These are phyloP conservation scores for Protostelium mycophagum DNA, from an alignment of 78 protist genomes.

Conservation along the genomic window DNA sequence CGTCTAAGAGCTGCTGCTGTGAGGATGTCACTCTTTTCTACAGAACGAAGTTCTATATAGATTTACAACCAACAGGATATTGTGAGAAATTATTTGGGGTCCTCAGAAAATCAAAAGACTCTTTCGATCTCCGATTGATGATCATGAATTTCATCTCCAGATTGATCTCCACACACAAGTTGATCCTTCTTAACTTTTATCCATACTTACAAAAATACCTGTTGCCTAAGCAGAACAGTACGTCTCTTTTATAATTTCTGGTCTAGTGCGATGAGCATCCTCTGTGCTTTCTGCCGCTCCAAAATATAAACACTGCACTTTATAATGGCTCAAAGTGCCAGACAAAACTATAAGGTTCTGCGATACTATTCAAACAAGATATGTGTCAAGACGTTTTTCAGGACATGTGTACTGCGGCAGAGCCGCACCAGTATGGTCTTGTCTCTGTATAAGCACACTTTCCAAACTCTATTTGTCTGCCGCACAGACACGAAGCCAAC, in stretches of 20 bases:
- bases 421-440: too few species aligned
- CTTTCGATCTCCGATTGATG: constrained; percentile 71
- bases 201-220: constrained; percentile 75
- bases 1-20: background rate
- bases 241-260: background rate
- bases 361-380: too few species aligned
- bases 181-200: constrained; percentile 78
- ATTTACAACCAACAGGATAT: constrained; percentile 37
- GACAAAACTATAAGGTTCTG: too few species aligned
- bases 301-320: too few species aligned
- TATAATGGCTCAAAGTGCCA: too few species aligned
- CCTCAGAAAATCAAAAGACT: constrained; percentile 51
- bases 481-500: too few species aligned
- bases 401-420: too few species aligned
- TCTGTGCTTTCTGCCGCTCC: background rate
- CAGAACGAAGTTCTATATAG: too few species aligned
- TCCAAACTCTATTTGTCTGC: too few species aligned
- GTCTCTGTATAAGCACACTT: background rate
- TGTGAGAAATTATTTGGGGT: constrained; percentile 64
- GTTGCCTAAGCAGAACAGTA: constrained; percentile 76
- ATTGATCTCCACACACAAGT: constrained; percentile 66
- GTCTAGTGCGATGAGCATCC: too few species aligned
- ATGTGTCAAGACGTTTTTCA: too few species aligned
- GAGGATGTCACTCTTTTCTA: background rate
- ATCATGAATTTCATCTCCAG: constrained; percentile 74